Base-by-base conservation (phyloP, 2,329 filamentous ascomycete genomes). In the Rhinocladiella mackenziei region DNA sequence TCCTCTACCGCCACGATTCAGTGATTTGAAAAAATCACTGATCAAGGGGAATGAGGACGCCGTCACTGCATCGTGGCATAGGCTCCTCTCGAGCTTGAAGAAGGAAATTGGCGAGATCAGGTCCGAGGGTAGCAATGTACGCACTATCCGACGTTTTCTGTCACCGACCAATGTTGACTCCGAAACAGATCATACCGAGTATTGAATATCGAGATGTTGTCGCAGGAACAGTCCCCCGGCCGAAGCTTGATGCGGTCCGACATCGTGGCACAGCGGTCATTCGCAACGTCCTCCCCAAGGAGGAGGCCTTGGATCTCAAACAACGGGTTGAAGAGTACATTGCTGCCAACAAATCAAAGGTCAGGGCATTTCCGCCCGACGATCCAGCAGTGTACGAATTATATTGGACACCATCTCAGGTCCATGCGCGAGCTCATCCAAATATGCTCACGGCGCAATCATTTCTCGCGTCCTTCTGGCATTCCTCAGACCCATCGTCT, bases 331-430 rank as follows among this genome's bases (percentile, higher is more conserved):
- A 80, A 50, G 75, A 77, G 5, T 89, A 89, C 54, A 75, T 86
- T 5, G 65, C 65, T 9, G 72, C 72, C 40, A 89, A 89, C 57
- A 75, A 60, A 33, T 55, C 63, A 31, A 58, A 56, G 10, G 62
- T 70, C 15, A 69, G 75, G 43, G 83, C 79, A 2, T 89, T 86
- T 51, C 85, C 83, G 0, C 63, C 73, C 0, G 67, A 82, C 33
- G 73, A 81, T 30, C 83, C 83, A 0, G 80, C 84, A 32, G 83
- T 89, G 4, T 86, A 78, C 57, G 84, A 88, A 60, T 68, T 89
- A 1, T 89, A 88, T 65, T 88, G 84, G 84, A 83, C 82, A 0
- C 71, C 72, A 1, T 70, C 81, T 1, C 85, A 89, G 60, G 68
- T 84, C 31, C 73, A 76, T 51, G 84, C 83, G 3, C 75, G 85